phyloP scores from a whole-genome alignment of 768 basidiomycete species.

The Phylloporus sp. region DNA sequence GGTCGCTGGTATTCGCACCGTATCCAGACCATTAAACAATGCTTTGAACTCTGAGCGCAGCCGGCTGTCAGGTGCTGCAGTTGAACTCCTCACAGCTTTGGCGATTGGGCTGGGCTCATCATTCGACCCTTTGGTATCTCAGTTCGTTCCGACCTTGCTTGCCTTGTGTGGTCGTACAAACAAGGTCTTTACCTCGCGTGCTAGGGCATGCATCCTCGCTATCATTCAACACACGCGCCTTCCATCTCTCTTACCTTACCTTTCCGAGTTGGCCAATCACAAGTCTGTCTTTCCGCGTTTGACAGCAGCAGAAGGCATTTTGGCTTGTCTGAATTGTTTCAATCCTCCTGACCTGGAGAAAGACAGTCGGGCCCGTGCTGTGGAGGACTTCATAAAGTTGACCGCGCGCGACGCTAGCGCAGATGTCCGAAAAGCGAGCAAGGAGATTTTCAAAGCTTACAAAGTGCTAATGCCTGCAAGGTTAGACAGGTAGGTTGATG shows the following conservation, averaged over 20 bases:
- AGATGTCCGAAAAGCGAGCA: constrained; percentile 65
- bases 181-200: constrained; percentile 70
- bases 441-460: constrained; percentile 73
- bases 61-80: constrained; percentile 59
- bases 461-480: constrained; percentile 62
- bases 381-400: constrained; percentile 64
- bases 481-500: constrained; percentile 52
- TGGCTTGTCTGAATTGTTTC: constrained; percentile 66
- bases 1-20: constrained; percentile 43
- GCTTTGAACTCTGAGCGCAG: constrained; percentile 72
- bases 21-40: constrained; percentile 49
- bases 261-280: constrained; percentile 55
- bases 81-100: constrained; percentile 55
- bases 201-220: constrained; percentile 51
- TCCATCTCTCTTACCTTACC: constrained; percentile 55
- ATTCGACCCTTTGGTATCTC: constrained; percentile 64
- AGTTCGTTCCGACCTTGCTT: constrained; percentile 66
- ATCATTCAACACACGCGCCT: constrained; percentile 67
- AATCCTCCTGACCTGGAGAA: constrained; percentile 78
- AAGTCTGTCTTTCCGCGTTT: constrained; percentile 63
- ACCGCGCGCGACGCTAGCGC: constrained; percentile 71
- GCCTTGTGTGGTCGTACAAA: constrained; percentile 66
- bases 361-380: constrained; percentile 54
- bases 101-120: constrained; percentile 51
- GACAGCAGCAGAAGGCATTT: constrained; percentile 57